These are phyloP conservation scores for Nyctanthes arbortristis DNA, from an alignment of 257 asterid genomes.

Conservation along the genomic window DNA sequence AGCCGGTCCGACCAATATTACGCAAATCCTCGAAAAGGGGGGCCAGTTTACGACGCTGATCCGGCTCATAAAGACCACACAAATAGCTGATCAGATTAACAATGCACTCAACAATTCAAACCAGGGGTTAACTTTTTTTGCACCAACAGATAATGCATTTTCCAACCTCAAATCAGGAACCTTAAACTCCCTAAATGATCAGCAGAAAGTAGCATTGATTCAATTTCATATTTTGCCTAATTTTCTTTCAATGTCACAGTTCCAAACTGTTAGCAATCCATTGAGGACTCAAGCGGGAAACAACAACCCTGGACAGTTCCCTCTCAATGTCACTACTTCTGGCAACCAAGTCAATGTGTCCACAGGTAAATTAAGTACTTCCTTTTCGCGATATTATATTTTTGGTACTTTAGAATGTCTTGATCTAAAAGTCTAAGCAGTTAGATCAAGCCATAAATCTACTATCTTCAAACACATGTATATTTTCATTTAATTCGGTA, in stretches of 20 bases:
- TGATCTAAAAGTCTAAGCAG: too few relatives aligned
- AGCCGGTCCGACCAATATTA: slow-evolving; percentile 77
- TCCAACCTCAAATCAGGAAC: slow-evolving; percentile 61
- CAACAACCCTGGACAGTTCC: slow-evolving; percentile 49
- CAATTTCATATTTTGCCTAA: slow-evolving; percentile 71
- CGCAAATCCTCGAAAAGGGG: slow-evolving; percentile 76
- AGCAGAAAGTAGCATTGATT: slow-evolving; percentile 59
- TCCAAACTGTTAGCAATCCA: slow-evolving; percentile 88
- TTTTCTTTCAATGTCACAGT: slow-evolving; percentile 57
- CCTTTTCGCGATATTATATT: too few relatives aligned
- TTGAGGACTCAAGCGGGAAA: slow-evolving; percentile 86
- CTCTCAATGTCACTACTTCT: slow-evolving; percentile 67
- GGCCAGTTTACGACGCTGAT: slow-evolving; percentile 79
- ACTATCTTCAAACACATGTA: too few relatives aligned
- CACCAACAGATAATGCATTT: slow-evolving; percentile 84
- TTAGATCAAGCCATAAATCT: too few relatives aligned
- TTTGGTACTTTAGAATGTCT: too few relatives aligned
- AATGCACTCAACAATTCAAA: slow-evolving; percentile 77
- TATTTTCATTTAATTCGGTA: too few relatives aligned
- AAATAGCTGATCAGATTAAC: slow-evolving; percentile 67
- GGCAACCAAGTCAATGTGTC: slow-evolving; percentile 81
- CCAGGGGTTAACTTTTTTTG: slow-evolving; percentile 78
- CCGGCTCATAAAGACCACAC: slow-evolving; percentile 61
- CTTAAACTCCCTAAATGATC: slow-evolving; percentile 68
- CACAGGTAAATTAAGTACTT: slow-evolving; percentile 22